Percentiles rank a stretch among this genome's conserved stretches.
Evolutionary conservation across 805 yeast genomes (phyloP).

Genomic region (Metschnikowia rubicola): DNA sequence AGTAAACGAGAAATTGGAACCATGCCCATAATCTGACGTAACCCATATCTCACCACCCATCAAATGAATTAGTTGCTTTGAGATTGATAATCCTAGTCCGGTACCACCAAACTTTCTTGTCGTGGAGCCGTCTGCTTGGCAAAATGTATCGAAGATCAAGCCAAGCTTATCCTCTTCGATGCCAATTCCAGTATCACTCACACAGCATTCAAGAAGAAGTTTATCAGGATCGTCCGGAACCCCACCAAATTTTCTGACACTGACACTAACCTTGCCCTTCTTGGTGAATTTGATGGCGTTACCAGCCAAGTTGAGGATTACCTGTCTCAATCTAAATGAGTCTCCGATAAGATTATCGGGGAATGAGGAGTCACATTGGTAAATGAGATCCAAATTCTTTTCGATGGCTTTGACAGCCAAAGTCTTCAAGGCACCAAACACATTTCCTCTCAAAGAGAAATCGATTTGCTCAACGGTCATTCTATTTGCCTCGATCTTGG

Average conservation of each 20-base stretch:
- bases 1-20: constrained; percentile 81
- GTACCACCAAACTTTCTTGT: constrained; percentile 93
- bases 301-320: constrained; percentile 80
- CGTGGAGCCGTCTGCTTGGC: constrained; percentile 93
- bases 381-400: constrained; percentile 73
- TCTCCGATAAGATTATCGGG: constrained; percentile 87
- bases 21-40: constrained; percentile 71
- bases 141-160: constrained; percentile 81
- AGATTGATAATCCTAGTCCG: constrained; percentile 83
- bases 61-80: constrained; percentile 79
- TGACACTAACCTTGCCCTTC: constrained; percentile 74
- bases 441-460: constrained; percentile 80
- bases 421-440: constrained; percentile 86
- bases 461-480: constrained; percentile 92
- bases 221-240: constrained; percentile 38
- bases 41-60: constrained; percentile 97
- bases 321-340: constrained; percentile 84
- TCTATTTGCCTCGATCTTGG: constrained; percentile 89
- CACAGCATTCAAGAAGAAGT: constrained; percentile 72
- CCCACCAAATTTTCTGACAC: constrained; percentile 53
- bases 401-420: constrained; percentile 88
- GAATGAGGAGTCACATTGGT: constrained; percentile 81
- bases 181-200: constrained; percentile 88
- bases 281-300: constrained; percentile 88
- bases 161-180: constrained; percentile 82